phyloP scores from a whole-genome alignment of 2,329 filamentous ascomycete genomes.

The Diplocarpon rosae region DNA sequence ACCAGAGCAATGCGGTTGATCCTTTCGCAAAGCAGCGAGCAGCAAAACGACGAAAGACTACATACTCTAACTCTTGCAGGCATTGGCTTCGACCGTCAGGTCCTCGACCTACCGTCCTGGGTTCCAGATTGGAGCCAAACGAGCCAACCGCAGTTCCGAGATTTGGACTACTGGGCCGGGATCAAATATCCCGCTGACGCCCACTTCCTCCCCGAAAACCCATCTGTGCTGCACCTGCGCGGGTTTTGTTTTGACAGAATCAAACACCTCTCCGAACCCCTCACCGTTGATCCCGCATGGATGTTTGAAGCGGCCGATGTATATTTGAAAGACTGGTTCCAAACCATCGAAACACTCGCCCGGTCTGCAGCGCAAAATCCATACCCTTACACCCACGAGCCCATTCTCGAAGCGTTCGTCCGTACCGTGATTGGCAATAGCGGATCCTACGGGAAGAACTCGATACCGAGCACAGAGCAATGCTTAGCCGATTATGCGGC shows the following conservation, averaged over 20 bases:
- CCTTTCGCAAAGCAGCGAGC: no score
- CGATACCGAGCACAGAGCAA: neutral
- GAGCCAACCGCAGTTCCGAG: neutral
- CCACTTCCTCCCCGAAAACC: neutral
- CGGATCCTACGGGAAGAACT: neutral
- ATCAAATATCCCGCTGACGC: neutral
- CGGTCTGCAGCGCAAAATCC: neutral
- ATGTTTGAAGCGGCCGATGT: neutral
- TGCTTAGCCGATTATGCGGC: neutral
- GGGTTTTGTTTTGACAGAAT: no score
- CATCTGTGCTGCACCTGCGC: neutral
- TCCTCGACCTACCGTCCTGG: neutral
- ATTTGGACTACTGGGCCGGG: neutral
- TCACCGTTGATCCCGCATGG: no score
- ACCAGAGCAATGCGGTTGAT: no score
- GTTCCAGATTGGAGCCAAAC: constrained; percentile 1
- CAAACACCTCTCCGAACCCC: no score
- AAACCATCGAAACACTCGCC: neutral
- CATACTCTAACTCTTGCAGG: neutral
- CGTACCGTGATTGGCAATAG: neutral
- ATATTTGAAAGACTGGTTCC: neutral
- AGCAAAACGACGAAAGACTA: no score
- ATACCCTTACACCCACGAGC: neutral
- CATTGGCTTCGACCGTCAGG: neutral
- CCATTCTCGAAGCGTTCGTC: neutral